Conservation (phyloP, 2,329 filamentous ascomycete genomes). For the Aspergillus sclerotialis region DNA sequence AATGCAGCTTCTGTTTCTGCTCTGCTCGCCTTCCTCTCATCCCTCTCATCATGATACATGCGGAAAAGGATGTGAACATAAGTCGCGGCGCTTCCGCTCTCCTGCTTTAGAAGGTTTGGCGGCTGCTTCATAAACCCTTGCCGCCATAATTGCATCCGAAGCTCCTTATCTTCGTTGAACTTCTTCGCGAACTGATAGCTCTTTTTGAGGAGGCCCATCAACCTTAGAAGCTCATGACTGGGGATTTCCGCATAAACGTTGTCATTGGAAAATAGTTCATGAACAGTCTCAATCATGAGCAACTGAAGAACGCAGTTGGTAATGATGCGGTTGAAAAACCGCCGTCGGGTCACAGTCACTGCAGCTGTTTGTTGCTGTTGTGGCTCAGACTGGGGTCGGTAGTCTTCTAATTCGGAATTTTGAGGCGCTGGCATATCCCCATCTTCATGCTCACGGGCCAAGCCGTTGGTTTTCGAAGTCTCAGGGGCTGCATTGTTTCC, state of each 20-base stretch:
- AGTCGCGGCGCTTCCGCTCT: slow-evolving; percentile 83
- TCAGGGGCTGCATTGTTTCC: slow-evolving; percentile 16
- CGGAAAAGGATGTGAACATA: slow-evolving; percentile 94
- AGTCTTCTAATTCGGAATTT: slow-evolving; percentile 67
- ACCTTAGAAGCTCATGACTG: slow-evolving; percentile 74
- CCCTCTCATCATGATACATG: slow-evolving; percentile 89
- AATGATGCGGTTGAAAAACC: slow-evolving; percentile 99
- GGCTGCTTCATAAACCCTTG: slow-evolving; percentile 99
- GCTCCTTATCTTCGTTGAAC: slow-evolving; percentile 96
- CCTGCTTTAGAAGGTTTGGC: slow-evolving; percentile 94
- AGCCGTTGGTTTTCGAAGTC: slow-evolving; percentile 20
- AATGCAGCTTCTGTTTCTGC: slow-evolving; percentile 83
- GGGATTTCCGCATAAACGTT: slow-evolving; percentile 91
- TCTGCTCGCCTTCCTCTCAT: slow-evolving; percentile 72
- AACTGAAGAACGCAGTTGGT: slow-evolving; percentile 95
- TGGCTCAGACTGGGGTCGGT: slow-evolving; percentile 66
- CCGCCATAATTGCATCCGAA: slow-evolving; percentile 88
- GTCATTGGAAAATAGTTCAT: slow-evolving; percentile 97
- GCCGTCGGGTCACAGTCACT: slow-evolving; percentile 83
- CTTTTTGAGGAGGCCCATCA: slow-evolving; percentile 93
- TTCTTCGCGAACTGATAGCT: slow-evolving; percentile 93
- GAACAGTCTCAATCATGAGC: slow-evolving; percentile 98
- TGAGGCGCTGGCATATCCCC: slow-evolving; percentile 25
- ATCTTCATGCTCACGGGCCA: slow-evolving; percentile 25
- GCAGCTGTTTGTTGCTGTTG: slow-evolving; percentile 87